Percentiles rank a stretch among this genome's conserved stretches.
Conservation (phyloP, 257 asterid species). For the Solanum neorickii region DNA sequence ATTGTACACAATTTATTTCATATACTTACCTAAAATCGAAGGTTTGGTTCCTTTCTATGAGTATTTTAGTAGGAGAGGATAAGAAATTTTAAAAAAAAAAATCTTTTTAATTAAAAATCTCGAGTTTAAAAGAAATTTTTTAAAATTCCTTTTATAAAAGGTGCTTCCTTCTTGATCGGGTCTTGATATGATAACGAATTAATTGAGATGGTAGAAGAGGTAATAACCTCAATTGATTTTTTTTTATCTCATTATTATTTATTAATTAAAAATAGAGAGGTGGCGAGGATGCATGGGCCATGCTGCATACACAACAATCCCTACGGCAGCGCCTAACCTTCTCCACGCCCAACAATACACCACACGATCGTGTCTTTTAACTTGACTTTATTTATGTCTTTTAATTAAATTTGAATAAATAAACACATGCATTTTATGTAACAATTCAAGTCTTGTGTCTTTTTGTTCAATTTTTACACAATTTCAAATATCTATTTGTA, state of each 20-base stretch:
- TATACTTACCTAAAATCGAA: background rate
- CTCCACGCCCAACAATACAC: slow-evolving; percentile 12
- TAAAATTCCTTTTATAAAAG: no score
- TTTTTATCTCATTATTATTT: no score
- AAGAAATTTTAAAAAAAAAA: background rate
- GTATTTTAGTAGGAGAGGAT: background rate
- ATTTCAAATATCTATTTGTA: background rate
- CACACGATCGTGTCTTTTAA: background rate
- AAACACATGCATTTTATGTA: background rate
- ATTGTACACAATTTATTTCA: background rate
- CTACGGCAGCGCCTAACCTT: slow-evolving; percentile 12
- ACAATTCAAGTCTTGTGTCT: background rate
- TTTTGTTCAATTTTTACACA: background rate
- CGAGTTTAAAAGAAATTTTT: accelerated
- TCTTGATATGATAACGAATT: background rate
- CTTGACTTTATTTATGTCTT: accelerated
- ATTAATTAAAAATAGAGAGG: background rate
- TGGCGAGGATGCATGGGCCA: slow-evolving; percentile 1
- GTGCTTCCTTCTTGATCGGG: background rate
- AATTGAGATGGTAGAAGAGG: background rate
- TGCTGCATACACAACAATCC: slow-evolving; percentile 2
- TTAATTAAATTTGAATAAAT: background rate
- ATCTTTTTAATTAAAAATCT: accelerated
- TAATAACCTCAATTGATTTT: background rate
- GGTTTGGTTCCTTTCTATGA: background rate